Conservation (phyloP, 2,329 filamentous ascomycete species). For the Cytospora piceae region DNA sequence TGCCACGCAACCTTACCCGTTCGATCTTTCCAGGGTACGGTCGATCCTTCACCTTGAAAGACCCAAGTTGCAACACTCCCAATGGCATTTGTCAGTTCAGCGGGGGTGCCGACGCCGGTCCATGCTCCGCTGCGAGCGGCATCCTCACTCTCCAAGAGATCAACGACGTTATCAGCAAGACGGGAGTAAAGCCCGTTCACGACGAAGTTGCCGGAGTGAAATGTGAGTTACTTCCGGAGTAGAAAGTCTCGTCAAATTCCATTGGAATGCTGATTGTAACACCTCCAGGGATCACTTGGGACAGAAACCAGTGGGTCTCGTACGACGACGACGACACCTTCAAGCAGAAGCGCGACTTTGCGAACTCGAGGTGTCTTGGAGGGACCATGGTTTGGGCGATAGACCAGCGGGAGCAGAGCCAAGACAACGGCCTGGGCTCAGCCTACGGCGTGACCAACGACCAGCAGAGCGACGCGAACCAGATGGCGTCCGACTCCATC, state of each 20-base stretch:
- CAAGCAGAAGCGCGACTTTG: background rate
- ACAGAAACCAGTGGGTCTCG: constrained; percentile 4
- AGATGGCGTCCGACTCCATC: too few relatives aligned
- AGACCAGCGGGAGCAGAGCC: too few relatives aligned
- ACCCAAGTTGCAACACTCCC: background rate
- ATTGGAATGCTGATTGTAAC: too few relatives aligned
- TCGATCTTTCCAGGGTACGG: too few relatives aligned
- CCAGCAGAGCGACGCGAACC: too few relatives aligned
- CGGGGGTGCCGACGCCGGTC: background rate
- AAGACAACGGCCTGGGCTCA: too few relatives aligned
- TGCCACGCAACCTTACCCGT: too few relatives aligned
- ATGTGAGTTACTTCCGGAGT: too few relatives aligned
- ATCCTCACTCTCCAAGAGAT: background rate
- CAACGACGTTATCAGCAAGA: background rate
- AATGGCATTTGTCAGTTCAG: background rate
- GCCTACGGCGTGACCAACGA: too few relatives aligned
- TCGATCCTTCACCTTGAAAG: background rate
- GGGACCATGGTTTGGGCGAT: too few relatives aligned
- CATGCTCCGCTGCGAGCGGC: background rate
- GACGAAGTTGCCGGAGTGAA: background rate
- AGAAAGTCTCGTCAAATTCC: too few relatives aligned
- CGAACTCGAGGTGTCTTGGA: too few relatives aligned
- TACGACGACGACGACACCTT: constrained; percentile 10
- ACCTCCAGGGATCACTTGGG: background rate
- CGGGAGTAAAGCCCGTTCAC: background rate